Evolutionary conservation across 768 basidiomycete species (phyloP), one percentile per base, ranked within the genome.

Genomic region (Serendipita indica): DNA sequence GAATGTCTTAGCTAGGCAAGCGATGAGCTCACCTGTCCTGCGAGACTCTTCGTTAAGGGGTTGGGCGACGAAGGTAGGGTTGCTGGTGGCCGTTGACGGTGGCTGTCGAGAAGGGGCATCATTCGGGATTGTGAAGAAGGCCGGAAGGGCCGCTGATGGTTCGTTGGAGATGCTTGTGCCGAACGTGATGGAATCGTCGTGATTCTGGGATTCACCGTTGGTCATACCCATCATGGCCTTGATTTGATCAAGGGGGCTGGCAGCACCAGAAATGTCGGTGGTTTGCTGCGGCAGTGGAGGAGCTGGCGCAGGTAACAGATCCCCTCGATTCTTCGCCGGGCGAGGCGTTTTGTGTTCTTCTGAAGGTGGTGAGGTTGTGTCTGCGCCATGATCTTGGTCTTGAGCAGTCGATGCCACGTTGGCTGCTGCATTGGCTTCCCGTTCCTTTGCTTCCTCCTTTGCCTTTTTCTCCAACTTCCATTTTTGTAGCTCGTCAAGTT

Each of bases 381-480:
- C 35, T 10, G 35, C 35, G 18, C 10, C 35, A 10, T 7, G n/a
- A n/a, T n/a, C n/a, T 43, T n/a, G 41, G 18, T 7, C 18, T n/a
- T 43, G 7, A 25, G 18, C 7, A 5, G 18, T 25, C 7, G 18
- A n/a, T 6, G n/a, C 5, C 7, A 18, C 41, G 27, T 43, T 6
- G 12, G 10, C 5, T n/a, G 5, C 18, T 7, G 7, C 41, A n/a
- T 43, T 43, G 10, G 22, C 49, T 4, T 0, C 49, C n/a, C 49
- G 49, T 54, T 54, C 49, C 32, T 54, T 54, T 33, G 22, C 22
- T 33, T 54, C 49, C 32, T 54, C 49, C 22, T 18, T 27, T 18
- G 49, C 49, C 25, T 54, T 54, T 28, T 54, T 54, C 25, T 54
- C 49, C 22, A 54, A 28, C n/a, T 54, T 54, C 49, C 49, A 54